Percentiles rank a stretch among this genome's conserved stretches.
phyloP scores from a whole-genome alignment of 306 rosid genomes.

The Lithocarpus polystachyus region DNA sequence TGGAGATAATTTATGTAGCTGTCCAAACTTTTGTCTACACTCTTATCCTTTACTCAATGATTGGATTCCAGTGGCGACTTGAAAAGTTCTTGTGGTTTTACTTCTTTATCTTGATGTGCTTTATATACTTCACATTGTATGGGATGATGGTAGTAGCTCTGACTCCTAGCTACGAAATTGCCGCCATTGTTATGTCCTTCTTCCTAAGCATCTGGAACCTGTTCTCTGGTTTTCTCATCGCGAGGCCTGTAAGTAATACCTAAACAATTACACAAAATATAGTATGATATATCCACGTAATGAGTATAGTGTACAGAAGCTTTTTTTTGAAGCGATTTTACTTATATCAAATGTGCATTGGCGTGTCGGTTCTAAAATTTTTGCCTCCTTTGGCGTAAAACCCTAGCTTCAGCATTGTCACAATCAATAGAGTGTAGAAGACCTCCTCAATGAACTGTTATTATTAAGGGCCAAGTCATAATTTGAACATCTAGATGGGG shows the following conservation, averaged over 20 bases:
- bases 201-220: conserved; percentile 54
- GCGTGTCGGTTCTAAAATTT: too few relatives aligned
- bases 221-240: conserved; percentile 53
- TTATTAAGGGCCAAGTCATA: too few relatives aligned
- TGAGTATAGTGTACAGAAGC: not conserved
- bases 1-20: conserved; percentile 50
- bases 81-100: conserved; percentile 59
- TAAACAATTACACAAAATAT: not conserved
- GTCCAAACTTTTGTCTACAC: conserved; percentile 36
- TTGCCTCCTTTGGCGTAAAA: too few relatives aligned
- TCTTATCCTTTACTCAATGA: conserved; percentile 53
- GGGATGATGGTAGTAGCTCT: conserved; percentile 65
- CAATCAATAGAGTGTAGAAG: too few relatives aligned
- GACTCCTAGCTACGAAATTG: conserved; percentile 51
- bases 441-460: too few relatives aligned
- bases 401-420: too few relatives aligned
- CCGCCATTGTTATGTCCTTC: conserved; percentile 50
- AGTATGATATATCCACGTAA: not conserved
- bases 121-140: conserved; percentile 53
- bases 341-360: not conserved
- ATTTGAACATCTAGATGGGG: too few relatives aligned
- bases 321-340: not conserved
- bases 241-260: conserved; percentile 35
- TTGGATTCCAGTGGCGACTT: conserved; percentile 49
- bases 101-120: conserved; percentile 49